These are phyloP conservation scores for Amylocystis lapponica DNA, from an alignment of 768 basidiomycete species.

Conservation along the genomic window DNA sequence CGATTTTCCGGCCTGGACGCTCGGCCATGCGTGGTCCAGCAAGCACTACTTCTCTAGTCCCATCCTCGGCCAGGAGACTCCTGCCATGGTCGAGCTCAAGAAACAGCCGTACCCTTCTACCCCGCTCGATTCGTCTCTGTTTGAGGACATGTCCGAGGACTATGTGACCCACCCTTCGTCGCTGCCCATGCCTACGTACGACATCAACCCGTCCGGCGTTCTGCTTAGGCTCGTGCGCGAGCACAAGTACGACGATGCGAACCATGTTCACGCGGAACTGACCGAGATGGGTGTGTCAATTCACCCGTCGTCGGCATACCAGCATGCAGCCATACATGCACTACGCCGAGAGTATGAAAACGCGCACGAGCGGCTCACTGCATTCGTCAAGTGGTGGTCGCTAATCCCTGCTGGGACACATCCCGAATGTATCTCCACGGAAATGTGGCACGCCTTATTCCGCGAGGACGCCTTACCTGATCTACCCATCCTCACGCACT, in stretches of 20 bases:
- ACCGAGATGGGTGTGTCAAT: constrained; percentile 31
- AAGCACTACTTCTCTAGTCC: constrained; percentile 20
- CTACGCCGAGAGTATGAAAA: constrained; percentile 16
- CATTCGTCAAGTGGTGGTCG: constrained; percentile 38
- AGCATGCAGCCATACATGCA: constrained; percentile 29
- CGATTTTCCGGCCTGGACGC: constrained; percentile 2
- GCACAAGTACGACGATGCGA: constrained; percentile 28
- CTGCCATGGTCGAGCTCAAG: constrained; percentile 30
- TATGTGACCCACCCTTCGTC: constrained; percentile 15
- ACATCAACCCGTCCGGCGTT: constrained; percentile 11
- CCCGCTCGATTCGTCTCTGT: constrained; percentile 28
- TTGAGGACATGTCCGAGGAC: constrained; percentile 31
- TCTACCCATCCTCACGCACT: constrained; percentile 33
- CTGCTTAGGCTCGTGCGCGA: constrained; percentile 24
- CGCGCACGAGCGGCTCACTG: constrained; percentile 13
- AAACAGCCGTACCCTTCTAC: constrained; percentile 29
- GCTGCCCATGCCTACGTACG: constrained; percentile 5
- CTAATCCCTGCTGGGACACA: constrained; percentile 31
- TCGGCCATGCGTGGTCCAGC: constrained; percentile 3
- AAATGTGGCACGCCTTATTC: constrained; percentile 23
- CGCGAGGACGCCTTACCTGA: constrained; percentile 23
- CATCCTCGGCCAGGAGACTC: constrained; percentile 21
- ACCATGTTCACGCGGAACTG: constrained; percentile 35
- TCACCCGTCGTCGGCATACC: constrained; percentile 29
- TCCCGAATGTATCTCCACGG: neutral